A percentile compares a stretch with the other conserved stretches of the same genome.
Evolutionary conservation across 192 early-diverging fungal species (phyloP).

Genomic region (Backusella tarrabulga): DNA sequence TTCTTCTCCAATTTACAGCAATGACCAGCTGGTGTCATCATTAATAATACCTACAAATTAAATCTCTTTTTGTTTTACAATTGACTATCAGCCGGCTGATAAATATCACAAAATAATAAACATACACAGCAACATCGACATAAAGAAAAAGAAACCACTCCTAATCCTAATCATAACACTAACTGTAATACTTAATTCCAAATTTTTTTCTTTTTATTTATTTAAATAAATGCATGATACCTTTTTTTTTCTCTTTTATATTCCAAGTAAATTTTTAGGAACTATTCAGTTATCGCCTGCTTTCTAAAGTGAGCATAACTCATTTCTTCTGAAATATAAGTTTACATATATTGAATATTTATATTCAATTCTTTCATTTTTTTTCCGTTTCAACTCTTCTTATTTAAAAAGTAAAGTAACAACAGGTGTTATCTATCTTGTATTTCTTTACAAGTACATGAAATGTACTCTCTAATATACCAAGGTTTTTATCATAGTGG

Average conservation of each 20-base stretch:
- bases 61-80: background rate
- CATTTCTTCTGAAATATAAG: background rate
- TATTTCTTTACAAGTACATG: background rate
- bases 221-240: background rate
- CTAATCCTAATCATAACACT: background rate
- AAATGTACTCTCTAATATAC: background rate
- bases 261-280: background rate
- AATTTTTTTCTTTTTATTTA: background rate
- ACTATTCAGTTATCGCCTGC: background rate
- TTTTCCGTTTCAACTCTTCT: background rate
- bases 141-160: background rate
- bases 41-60: background rate
- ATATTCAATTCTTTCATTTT: background rate
- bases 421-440: background rate
- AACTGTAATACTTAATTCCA: background rate
- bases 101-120: background rate
- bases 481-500: background rate
- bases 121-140: background rate
- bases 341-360: background rate
- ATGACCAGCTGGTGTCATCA: background rate
- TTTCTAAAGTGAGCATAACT: background rate
- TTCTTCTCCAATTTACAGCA: slow-evolving; percentile 2
- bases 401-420: background rate
- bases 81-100: slow-evolving; percentile 1
- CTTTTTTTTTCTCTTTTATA: background rate